Percentiles rank a stretch among this genome's conserved stretches.
Evolutionary conservation across 768 basidiomycete genomes (phyloP).

Genomic region (Leccinellum albellum): DNA sequence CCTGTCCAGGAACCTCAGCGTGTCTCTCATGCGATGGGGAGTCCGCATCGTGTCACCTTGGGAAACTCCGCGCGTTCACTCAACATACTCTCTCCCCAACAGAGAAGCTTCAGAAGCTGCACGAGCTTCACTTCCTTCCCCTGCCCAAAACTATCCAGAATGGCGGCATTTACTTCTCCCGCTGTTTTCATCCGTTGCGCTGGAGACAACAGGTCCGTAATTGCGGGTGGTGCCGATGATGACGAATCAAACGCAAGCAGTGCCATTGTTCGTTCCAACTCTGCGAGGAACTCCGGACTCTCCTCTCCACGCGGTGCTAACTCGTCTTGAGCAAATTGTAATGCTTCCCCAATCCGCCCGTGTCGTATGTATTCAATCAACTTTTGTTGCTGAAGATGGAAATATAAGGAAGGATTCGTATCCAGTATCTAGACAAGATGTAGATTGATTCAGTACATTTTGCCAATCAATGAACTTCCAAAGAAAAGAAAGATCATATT

Average conservation of each 20-base stretch:
- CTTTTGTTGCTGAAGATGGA: constrained; percentile 93
- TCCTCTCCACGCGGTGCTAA: constrained; percentile 94
- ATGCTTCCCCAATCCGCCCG: constrained; percentile 71
- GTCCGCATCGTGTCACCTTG: constrained; percentile 44
- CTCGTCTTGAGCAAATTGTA: constrained; percentile 90
- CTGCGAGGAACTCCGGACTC: constrained; percentile 86
- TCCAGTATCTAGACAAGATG: constrained; percentile 78
- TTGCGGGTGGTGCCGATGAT: constrained; percentile 49
- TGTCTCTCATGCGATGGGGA: constrained; percentile 21
- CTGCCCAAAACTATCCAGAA: constrained; percentile 87
- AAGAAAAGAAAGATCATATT: constrained; percentile 64
- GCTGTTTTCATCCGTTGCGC: constrained; percentile 93
- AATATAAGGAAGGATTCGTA: constrained; percentile 89
- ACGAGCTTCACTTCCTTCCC: constrained; percentile 90
- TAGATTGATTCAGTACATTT: constrained; percentile 11
- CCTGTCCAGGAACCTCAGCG: constrained; percentile 25
- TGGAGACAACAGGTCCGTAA: constrained; percentile 77
- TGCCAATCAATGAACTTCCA: not conserved
- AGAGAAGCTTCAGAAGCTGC: constrained; percentile 74
- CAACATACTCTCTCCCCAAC: constrained; percentile 84
- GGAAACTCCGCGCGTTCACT: constrained; percentile 79
- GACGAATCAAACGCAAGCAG: constrained; percentile 77
- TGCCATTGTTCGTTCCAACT: constrained; percentile 94
- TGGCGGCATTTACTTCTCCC: constrained; percentile 92
- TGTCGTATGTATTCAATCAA: constrained; percentile 92